Base-by-base conservation (phyloP, 2,329 filamentous ascomycete genomes). In the Colletotrichum sp. region DNA sequence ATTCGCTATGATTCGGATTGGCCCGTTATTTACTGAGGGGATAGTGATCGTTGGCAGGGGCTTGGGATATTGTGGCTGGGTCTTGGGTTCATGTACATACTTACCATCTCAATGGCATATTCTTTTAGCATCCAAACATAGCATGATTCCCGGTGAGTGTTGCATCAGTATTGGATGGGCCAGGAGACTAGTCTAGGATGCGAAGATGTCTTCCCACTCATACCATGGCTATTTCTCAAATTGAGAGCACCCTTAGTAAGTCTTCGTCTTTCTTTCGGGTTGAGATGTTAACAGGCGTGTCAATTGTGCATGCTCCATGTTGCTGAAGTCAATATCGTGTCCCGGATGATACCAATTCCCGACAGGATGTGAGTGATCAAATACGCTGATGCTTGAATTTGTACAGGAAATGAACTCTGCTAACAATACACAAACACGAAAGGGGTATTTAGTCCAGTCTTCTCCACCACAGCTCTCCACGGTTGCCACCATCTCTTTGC, bases 1-100 rank as follows among this genome's bases (percentile, higher is more conserved):
- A 78, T 83, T 5, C 78, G 75, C 1, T 83, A 82, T 62, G 81
- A 83, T 1, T 77, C 68, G 4, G 79, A 76, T 63, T 83, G 82
- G 82, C 82, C 82, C 7, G 81, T 83, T 10, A 77, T 82, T 8
- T 83, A 82, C 62, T 83, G 21, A 74, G 6, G 10, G 10, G 44
- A 7, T 21, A 52, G 10, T n/a, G 44, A 49, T n/a, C n/a, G 7
- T 21, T 4, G n/a, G n/a, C n/a, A 21, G 3, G 10, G 44, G 44
- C 0, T 21, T 52, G 44, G 44, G n/a, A 21, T 1, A 52, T 5
- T 3, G 44, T 21, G 44, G n/a, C n/a, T 52, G n/a, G n/a, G 44
- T 21, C 6, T 52, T 13, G 10, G n/a, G 3, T 52, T 21, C n/a
- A 52, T 21, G 44, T 52, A 52, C 2, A 52, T 21, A 7, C 10